Percentiles rank a stretch among this genome's conserved stretches.
Evolutionary conservation across 768 basidiomycete genomes (phyloP).

Genomic region (Cystoderma amianthinum): DNA sequence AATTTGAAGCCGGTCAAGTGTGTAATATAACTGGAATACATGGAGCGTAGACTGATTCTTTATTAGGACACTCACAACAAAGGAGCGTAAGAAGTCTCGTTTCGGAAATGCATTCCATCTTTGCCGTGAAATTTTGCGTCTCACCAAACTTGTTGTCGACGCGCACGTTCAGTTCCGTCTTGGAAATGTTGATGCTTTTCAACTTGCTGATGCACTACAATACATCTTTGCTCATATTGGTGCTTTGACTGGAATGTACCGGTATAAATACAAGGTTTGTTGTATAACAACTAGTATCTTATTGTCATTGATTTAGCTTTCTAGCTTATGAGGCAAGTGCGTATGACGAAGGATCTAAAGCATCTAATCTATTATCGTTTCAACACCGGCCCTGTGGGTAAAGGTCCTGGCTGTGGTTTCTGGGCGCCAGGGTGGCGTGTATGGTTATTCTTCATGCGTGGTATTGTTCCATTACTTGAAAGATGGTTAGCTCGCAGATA

Average conservation of each 20-base stretch:
- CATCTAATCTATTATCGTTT: conserved; percentile 98
- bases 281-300: neutral
- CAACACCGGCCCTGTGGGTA: conserved; percentile 99
- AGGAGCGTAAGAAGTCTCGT: conserved; percentile 98
- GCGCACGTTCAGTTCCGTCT: conserved; percentile 98
- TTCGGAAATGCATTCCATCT: conserved; percentile 99
- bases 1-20: conserved; percentile 94
- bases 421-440: conserved; percentile 99
- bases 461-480: conserved; percentile 95
- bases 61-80: conserved; percentile 88
- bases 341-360: conserved; percentile 99
- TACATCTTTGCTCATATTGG: conserved; percentile 98
- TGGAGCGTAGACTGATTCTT: conserved; percentile 7
- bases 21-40: conserved; percentile 8
- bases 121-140: conserved; percentile 94
- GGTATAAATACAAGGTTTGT: conserved; percentile 95
- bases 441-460: conserved; percentile 99
- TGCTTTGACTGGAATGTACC: conserved; percentile 98
- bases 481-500: conserved; percentile 54
- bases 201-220: conserved; percentile 95
- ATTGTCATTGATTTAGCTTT: conserved; percentile 4
- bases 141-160: conserved; percentile 98
- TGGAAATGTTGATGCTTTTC: conserved; percentile 98
- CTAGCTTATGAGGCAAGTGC: conserved; percentile 96
- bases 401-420: conserved; percentile 98